Conservation (phyloP, 805 yeast species). For the Yarrowia bubula region DNA sequence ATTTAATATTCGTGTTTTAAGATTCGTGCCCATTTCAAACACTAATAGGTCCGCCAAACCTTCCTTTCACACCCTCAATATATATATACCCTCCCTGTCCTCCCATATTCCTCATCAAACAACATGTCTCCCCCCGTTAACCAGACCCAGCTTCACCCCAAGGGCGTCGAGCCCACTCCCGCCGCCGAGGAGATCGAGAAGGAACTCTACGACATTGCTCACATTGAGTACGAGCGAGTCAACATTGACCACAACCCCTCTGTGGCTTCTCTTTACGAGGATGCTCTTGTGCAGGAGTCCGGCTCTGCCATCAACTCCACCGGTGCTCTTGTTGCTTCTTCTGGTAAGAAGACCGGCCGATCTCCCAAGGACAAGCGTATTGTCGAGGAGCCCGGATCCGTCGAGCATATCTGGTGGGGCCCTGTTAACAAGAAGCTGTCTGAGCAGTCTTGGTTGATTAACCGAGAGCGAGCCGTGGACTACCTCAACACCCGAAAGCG, state of each 20-base stretch:
- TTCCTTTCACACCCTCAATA: background rate
- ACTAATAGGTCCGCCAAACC: background rate
- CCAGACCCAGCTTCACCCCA: constrained; percentile 44
- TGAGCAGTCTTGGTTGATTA: constrained; percentile 91
- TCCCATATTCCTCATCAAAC: background rate
- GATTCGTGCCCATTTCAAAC: too few species aligned
- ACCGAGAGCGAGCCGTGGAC: constrained; percentile 95
- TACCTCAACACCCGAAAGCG: constrained; percentile 94
- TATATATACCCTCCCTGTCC: constrained; percentile 11
- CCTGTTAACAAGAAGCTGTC: constrained; percentile 95
- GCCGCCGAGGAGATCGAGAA: constrained; percentile 45
- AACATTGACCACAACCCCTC: constrained; percentile 76
- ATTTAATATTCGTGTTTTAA: too few species aligned
- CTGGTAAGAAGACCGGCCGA: constrained; percentile 95
- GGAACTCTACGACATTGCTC: constrained; percentile 43
- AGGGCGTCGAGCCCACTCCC: constrained; percentile 43
- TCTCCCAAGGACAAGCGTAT: constrained; percentile 98
- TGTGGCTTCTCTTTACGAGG: constrained; percentile 90
- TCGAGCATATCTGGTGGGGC: constrained; percentile 96
- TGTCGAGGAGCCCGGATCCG: constrained; percentile 88
- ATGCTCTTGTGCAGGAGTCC: constrained; percentile 76
- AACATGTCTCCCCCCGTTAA: constrained; percentile 42
- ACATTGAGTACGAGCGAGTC: constrained; percentile 44
- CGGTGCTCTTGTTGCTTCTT: constrained; percentile 94
- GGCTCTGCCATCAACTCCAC: constrained; percentile 89